Base-by-base conservation (phyloP, 495 filamentous ascomycete species). In the Aspergillus cavernicola region DNA sequence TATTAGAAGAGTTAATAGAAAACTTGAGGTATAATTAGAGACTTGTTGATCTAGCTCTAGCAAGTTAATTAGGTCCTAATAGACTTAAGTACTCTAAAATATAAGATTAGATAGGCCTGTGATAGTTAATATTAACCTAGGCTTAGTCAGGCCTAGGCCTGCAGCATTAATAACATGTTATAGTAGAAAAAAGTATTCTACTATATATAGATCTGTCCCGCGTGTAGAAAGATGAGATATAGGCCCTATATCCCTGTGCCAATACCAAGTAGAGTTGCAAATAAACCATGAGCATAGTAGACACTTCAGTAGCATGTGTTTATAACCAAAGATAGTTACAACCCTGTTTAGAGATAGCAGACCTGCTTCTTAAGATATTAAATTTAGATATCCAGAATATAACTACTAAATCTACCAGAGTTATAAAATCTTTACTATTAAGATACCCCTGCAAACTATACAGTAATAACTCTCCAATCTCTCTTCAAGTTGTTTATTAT, bases 31-130 rank as follows among this genome's bases (percentile, higher is more conserved):
- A 5, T 36, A 16, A 48, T 48, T 36, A 8, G 26, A 48, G 45
- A 22, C 31, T 48, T 35, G 15, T 23, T 36, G 31, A 48, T 36
- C 26, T 48, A 29, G 29, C 28, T 35, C 31, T 36, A 48, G 45
- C 45, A 36, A 33, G 45, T 36, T n/a, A 48, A 33, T 48, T 48
- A 48, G 26, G 45, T 48, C 45, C 28, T 20, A 48, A 23, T 48
- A 4, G 31, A 48, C 45, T 37, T 19, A 18, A 48, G 13, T 16
- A 32, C 45, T 48, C 45, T 35, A 36, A 33, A 48, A 48, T 48
- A 48, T 16, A 16, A 20, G 29, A 48, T 48, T 48, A 16, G 16
- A 35, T 11, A 36, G 45, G 45, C 29, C 43, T 47, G 43, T 13
- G 43, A 20, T 11, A n/a, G 15, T 37, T n/a, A 5, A 6, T 6